Evolutionary conservation across 192 early-diverging fungal genomes (phyloP).

Genomic region (Irineochytrium annulatum): DNA sequence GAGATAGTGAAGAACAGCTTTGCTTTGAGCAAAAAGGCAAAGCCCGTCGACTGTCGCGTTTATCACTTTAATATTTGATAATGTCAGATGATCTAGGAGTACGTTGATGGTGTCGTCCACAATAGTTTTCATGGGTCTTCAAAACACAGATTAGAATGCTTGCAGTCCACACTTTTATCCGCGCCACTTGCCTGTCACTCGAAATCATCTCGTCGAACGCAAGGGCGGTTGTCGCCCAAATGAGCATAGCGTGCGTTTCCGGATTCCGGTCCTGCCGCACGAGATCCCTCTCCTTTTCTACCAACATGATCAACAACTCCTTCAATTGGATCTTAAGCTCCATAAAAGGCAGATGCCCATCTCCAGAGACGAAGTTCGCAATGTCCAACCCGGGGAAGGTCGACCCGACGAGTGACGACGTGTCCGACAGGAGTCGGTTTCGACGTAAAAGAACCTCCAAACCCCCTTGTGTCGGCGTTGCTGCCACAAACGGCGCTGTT

Average conservation of each 20-base stretch:
- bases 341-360: neutral
- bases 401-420: too few relatives aligned
- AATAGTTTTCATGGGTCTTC: slow-evolving; percentile 25
- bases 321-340: slow-evolving; percentile 33
- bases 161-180: neutral
- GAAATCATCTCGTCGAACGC: slow-evolving; percentile 46
- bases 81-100: slow-evolving; percentile 65
- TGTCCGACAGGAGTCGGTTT: too few relatives aligned
- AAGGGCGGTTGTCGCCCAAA: slow-evolving; percentile 28
- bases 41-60: slow-evolving; percentile 64
- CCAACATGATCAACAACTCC: slow-evolving; percentile 27
- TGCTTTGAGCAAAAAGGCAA: slow-evolving; percentile 55
- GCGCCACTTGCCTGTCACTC: slow-evolving; percentile 15
- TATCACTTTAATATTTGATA: slow-evolving; percentile 55
- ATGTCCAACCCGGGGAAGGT: too few relatives aligned
- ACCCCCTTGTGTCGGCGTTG: too few relatives aligned
- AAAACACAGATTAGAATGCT: slow-evolving; percentile 11
- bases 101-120: slow-evolving; percentile 59
- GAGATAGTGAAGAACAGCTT: slow-evolving; percentile 46
- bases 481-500: too few relatives aligned
- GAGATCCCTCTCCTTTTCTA: slow-evolving; percentile 18
- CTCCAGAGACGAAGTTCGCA: too few relatives aligned
- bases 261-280: slow-evolving; percentile 20
- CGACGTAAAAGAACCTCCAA: too few relatives aligned
- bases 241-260: slow-evolving; percentile 30